Base-by-base conservation (phyloP, 305 asterid genomes). In the Vinca major region DNA sequence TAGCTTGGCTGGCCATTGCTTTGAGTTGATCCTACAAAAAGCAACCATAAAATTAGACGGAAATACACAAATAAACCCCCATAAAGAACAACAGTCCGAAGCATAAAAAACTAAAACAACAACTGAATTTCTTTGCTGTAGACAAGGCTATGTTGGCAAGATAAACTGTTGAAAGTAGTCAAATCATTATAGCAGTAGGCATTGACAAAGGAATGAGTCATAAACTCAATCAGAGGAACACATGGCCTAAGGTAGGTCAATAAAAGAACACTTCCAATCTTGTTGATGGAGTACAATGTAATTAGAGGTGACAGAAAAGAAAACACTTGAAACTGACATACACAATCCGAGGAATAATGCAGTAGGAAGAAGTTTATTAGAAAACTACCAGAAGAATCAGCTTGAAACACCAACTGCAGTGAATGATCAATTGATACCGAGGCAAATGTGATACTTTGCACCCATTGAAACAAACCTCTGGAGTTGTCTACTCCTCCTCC, bases 371-470 rank as follows among this genome's bases (percentile, higher is more conserved):
- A 50, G 54, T 13, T 14, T 50, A 9, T 48, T 16, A 62, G 21
- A 40, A 55, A 55, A 55, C 58, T 83, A 90, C 99, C 97, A 56
- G 91, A 79, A 82, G 86, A 86, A 77, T 94, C 97, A 60, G 99
- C 92, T 81, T 89, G 99, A 74, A 76, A 75, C 71, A 91, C 87
- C 13, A 88, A 85, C 75, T 89, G 96, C 66, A 94, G 83, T 68
- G 99, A 91, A 75, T 89, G 99, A 73, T 94, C 99, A 73, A 94
- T 80, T 7, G 98, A 91, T 74, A 91, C 81, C 6, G 97, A 91
- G 74, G 88, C 81, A 50, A 94, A 94, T 82, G 95, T 89, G 78
- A 94, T 89, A 85, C 96, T 94, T 82, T 89, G 96, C 73, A 89
- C 91, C 95, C 96, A 94, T 71, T 91, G 99, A 80, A 89, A 85